A percentile compares a stretch with the other conserved stretches of the same genome.
phyloP scores from a whole-genome alignment of 2,329 filamentous ascomycete species.

The Dothiorella sarmentorum region DNA sequence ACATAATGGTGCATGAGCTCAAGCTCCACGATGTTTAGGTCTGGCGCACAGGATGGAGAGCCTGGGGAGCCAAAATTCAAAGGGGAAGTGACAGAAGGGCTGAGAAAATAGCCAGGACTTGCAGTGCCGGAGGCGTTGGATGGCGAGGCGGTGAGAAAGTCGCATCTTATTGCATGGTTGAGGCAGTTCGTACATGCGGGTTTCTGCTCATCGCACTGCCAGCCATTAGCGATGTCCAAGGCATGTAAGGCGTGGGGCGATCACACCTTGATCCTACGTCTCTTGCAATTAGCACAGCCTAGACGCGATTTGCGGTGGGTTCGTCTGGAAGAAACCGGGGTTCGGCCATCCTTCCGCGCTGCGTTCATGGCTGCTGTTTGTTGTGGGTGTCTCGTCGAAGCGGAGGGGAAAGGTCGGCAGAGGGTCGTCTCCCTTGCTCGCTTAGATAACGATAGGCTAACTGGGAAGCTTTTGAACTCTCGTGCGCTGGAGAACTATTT shows the following conservation, averaged over 20 bases:
- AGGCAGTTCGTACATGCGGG: constrained; percentile 31
- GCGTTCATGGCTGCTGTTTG: neutral
- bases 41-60: neutral
- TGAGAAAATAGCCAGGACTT: neutral
- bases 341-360: neutral
- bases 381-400: neutral
- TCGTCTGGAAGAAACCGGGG: neutral
- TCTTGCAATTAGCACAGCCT: constrained; percentile 14
- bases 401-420: neutral
- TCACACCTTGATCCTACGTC: constrained; percentile 8
- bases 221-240: too few relatives aligned
- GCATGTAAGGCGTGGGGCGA: neutral
- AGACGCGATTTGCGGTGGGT: constrained; percentile 3
- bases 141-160: constrained; percentile 22
- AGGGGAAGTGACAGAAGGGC: neutral
- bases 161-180: constrained; percentile 27
- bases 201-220: constrained; percentile 30
- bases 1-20: constrained; percentile 32
- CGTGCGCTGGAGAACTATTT: too few relatives aligned
- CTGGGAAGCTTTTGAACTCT: too few relatives aligned
- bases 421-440: too few relatives aligned
- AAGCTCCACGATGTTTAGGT: constrained; percentile 27
- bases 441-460: too few relatives aligned
- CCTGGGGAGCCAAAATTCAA: neutral
- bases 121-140: neutral